Conservation (phyloP, 2,329 filamentous ascomycete species). For the Ceratocystis eucalypticola region DNA sequence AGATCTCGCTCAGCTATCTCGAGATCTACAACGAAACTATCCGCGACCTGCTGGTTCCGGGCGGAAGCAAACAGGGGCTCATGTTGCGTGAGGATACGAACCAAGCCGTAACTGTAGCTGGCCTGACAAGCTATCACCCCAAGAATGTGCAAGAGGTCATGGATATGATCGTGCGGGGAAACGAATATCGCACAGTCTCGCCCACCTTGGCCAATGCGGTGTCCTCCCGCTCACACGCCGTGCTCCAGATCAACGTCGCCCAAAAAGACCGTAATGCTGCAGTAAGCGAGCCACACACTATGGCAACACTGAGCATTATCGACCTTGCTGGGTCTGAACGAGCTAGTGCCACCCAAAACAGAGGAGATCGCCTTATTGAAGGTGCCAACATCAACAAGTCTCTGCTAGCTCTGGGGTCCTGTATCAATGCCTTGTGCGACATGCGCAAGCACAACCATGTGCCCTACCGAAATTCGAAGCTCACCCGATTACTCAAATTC, state of each 20-base stretch:
- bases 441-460: constrained; percentile 83
- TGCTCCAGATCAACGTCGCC: constrained; percentile 91
- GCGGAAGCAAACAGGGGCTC: constrained; percentile 66
- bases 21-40: constrained; percentile 99
- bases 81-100: constrained; percentile 93
- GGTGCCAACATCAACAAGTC: constrained; percentile 99
- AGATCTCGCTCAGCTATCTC: constrained; percentile 84
- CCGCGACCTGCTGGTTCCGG: constrained; percentile 79
- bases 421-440: constrained; percentile 96
- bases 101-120: constrained; percentile 79
- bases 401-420: constrained; percentile 81
- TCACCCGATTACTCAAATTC: constrained; percentile 90
- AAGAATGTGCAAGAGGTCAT: constrained; percentile 91
- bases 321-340: constrained; percentile 92
- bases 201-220: constrained; percentile 95
- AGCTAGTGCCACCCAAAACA: constrained; percentile 91
- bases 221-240: constrained; percentile 90
- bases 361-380: constrained; percentile 79
- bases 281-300: constrained; percentile 88
- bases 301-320: constrained; percentile 97
- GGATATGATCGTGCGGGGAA: constrained; percentile 96
- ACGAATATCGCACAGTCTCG: constrained; percentile 88
- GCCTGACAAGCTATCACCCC: constrained; percentile 80
- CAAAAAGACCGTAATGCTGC: constrained; percentile 88
- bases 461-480: constrained; percentile 93